phyloP scores from a whole-genome alignment of 202 grass and related monocot species.

The Saccharum hybrid region DNA sequence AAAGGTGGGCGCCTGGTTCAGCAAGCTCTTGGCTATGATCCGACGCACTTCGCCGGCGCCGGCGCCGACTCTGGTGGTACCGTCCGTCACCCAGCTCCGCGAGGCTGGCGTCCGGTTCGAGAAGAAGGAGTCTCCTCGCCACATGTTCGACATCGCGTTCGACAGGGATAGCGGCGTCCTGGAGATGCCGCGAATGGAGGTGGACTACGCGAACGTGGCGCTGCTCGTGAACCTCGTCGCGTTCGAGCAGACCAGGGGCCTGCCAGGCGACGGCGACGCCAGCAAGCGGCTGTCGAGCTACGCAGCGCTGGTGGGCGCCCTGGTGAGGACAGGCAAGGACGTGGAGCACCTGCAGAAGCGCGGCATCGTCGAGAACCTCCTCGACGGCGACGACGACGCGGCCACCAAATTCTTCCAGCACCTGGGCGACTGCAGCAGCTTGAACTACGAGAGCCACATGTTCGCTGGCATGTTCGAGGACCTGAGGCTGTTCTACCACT shows the following conservation, averaged over 20 bases:
- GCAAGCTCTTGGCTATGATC: not conserved
- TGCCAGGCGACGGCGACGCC: too few species aligned
- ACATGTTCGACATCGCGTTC: constrained; percentile 39
- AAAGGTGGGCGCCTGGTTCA: not conserved
- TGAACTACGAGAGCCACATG: not conserved
- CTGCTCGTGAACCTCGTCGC: constrained; percentile 45
- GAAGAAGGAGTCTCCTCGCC: not conserved
- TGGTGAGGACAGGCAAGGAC: constrained; percentile 37
- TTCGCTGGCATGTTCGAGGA: not conserved
- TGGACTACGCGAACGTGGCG: not conserved
- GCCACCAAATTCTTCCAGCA: constrained; percentile 22
- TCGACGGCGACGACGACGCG: constrained; percentile 21
- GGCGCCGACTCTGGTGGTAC: not conserved
- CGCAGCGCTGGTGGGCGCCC: constrained; percentile 13
- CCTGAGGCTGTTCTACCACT: not conserved
- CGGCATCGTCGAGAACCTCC: constrained; percentile 26
- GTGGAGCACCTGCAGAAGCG: constrained; percentile 19
- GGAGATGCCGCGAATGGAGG: constrained; percentile 28
- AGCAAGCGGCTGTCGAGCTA: constrained; percentile 12
- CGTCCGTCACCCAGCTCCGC: constrained; percentile 9
- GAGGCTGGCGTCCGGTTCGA: constrained; percentile 41
- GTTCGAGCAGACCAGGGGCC: constrained; percentile 17
- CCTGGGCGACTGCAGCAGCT: not conserved
- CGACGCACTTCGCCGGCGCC: not conserved
- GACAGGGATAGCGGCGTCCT: not conserved